Evolutionary conservation across 352 stramenopile genomes (phyloP), one percentile per base, ranked within the genome.

Genomic region (Pythium guiyangense): DNA sequence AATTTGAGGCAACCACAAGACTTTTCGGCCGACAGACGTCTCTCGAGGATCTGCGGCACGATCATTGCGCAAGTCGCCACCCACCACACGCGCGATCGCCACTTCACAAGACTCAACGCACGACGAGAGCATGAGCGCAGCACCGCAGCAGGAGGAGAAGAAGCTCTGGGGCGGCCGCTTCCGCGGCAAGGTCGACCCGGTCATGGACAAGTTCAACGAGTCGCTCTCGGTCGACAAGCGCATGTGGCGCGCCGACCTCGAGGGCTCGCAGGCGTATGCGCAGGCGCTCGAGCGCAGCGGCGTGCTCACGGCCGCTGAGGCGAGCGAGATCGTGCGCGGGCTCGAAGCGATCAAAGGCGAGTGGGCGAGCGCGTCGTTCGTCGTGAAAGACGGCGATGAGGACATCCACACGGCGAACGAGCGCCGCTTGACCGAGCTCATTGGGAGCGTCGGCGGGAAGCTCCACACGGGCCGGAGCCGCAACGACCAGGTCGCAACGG

Each of bases 371-470:
- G 76, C 77, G 42, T 69, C 54, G 25, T 97, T 98, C 63, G 71
- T 90, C 57, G 64, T 96, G 17, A 96, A 98, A 61, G 69, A 92
- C 11, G 92, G 93, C 45, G 97, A 99, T 71, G 97, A 99, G 74
- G 97, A 99, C 76, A 99, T 99, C 67, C 97, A 99, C 77, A 99
- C 97, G 46, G 97, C 97, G 46, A 99, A 99, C 70, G 97, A 99
- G 71, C 92, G 97, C 52, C 90, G 97, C 9, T 81, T 99, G 15
- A 99, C 96, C 0, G 97, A 99, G 79, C 76, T 99, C 50, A 90
- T 99, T 53, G 97, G 97, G 47, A 73, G 82, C n/a, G 84, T 97
- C 35, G 97, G 95, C 46, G 97, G 97, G 62, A 99, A 99, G 70
- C 72, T 99, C 42, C 97, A 99, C 79, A 99, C 96, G 1, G 90